Percentiles rank a stretch among this genome's conserved stretches.
Evolutionary conservation across 495 filamentous ascomycete species (phyloP).

Genomic region (Cenococcum geophilum): DNA sequence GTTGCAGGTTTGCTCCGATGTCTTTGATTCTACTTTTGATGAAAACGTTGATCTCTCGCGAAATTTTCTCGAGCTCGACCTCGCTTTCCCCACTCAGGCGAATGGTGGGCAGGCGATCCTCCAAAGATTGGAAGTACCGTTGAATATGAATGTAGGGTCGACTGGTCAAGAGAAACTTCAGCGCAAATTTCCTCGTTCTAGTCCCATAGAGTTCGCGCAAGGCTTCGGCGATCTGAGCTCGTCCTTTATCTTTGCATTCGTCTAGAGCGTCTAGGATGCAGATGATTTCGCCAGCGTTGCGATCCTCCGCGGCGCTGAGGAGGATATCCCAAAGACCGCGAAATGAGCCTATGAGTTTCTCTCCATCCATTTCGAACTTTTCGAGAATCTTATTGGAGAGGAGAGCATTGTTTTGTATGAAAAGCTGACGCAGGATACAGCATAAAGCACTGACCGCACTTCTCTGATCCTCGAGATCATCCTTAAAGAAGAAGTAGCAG

Average conservation of each 20-base stretch:
- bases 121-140: neutral
- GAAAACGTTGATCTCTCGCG: neutral
- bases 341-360: neutral
- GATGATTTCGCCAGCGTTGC: constrained; percentile 43
- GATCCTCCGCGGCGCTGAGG: constrained; percentile 31
- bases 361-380: neutral
- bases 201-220: constrained; percentile 19
- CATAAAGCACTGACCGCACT: constrained; percentile 40
- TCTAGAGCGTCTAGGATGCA: constrained; percentile 48
- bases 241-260: constrained; percentile 29
- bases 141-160: constrained; percentile 43
- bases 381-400: no score
- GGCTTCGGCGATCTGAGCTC: constrained; percentile 22
- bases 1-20: neutral
- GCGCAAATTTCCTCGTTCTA: neutral
- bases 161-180: constrained; percentile 50
- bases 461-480: constrained; percentile 45
- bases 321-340: constrained; percentile 33
- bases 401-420: no score
- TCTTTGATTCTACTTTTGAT: neutral
- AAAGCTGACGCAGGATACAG: constrained; percentile 48
- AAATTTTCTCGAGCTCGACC: neutral
- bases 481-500: constrained; percentile 58
- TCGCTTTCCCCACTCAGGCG: neutral
- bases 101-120: neutral